Conservation (phyloP, 2,329 filamentous ascomycete genomes). For the Emergomyces pasteurianus region DNA sequence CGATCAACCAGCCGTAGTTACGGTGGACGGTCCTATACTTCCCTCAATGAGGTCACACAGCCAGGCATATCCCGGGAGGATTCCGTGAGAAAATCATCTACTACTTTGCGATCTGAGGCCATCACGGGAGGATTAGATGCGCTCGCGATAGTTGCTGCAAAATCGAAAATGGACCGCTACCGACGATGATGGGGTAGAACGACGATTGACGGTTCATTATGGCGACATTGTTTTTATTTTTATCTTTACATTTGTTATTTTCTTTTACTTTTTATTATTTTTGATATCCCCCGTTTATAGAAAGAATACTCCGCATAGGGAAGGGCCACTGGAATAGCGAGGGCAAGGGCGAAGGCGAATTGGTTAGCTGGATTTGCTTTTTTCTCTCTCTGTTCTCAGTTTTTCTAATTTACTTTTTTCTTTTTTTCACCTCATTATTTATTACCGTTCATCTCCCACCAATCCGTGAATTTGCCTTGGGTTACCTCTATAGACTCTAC, state of each 20-base stretch:
- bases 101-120: conserved; percentile 2
- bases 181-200: not conserved
- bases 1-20: conserved; percentile 2
- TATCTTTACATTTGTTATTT: conserved; percentile 4
- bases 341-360: not conserved
- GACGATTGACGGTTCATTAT: not conserved
- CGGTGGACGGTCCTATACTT: conserved; percentile 1
- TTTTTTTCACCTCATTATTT: not conserved
- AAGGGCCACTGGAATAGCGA: not conserved
- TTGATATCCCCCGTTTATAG: conserved; percentile 1
- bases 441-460: not conserved
- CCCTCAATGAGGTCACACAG: not conserved
- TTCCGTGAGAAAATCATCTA: not conserved
- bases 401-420: not conserved
- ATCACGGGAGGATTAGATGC: conserved; percentile 5
- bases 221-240: conserved; percentile 2
- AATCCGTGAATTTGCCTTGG: not conserved
- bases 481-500: too few species aligned
- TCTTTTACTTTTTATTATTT: not conserved
- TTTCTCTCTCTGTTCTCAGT: not conserved
- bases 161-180: conserved; percentile 1
- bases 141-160: conserved; percentile 6
- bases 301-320: not conserved
- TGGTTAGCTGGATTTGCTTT: not conserved
- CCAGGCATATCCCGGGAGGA: not conserved